phyloP scores from a whole-genome alignment of 2,329 filamentous ascomycete genomes.

The Fusarium palustre region DNA sequence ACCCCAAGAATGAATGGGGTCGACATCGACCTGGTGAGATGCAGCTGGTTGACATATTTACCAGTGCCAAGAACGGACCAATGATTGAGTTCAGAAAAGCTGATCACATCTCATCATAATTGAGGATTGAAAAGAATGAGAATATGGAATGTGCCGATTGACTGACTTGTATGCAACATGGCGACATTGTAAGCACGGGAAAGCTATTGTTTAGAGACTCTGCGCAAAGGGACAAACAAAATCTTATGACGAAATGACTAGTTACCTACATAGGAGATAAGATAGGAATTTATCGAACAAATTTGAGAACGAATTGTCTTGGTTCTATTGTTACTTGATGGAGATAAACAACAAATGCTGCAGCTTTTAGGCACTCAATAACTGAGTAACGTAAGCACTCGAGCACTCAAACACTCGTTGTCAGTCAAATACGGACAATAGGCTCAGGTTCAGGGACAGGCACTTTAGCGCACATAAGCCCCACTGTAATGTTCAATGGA shows the following conservation, averaged over 20 bases:
- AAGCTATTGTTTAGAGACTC: background rate
- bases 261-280: background rate
- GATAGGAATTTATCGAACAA: background rate
- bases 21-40: slow-evolving; percentile 70
- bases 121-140: background rate
- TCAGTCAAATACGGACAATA: background rate
- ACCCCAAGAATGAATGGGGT: slow-evolving; percentile 62
- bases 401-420: no score
- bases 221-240: background rate
- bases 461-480: slow-evolving; percentile 16
- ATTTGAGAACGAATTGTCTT: background rate
- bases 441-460: slow-evolving; percentile 8
- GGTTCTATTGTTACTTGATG: background rate
- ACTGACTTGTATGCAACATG: background rate
- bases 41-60: slow-evolving; percentile 79
- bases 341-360: background rate
- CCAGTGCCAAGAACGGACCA: slow-evolving; percentile 77
- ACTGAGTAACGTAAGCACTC: no score
- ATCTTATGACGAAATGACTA: slow-evolving; percentile 1
- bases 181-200: background rate
- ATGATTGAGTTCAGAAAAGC: slow-evolving; percentile 70
- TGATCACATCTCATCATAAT: slow-evolving; percentile 30
- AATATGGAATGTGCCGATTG: background rate
- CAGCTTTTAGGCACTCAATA: no score
- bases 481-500: slow-evolving; percentile 17